Evolutionary conservation across 495 filamentous ascomycete genomes (phyloP), one percentile per base, ranked within the genome.

Genomic region (Penicillium cinerascens): DNA sequence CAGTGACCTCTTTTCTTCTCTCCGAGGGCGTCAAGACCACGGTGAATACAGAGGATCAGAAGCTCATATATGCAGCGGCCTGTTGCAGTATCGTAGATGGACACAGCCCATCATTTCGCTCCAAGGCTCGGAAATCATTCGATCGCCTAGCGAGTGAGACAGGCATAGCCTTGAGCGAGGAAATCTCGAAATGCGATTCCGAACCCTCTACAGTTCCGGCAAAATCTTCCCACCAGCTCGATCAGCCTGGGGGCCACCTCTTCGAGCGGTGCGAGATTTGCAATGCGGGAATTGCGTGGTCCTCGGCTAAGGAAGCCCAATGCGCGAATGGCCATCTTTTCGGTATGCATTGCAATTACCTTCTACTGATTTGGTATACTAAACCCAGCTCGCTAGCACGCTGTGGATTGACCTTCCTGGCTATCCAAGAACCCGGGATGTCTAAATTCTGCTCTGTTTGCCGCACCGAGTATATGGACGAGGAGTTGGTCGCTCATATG

Each of bases 371-470:
- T 15, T 42, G n/a, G n/a, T 15, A 10, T 20, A 18, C 18, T 11
- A 10, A 45, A 5, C 7, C 17, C 6, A 7, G n/a, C 40, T 20
- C 15, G 23, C 35, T 58, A 81, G 79, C 66, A n/a, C 73, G 82
- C 29, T 85, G 82, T 61, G 72, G 65, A 22, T 50, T 85, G 37
- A 81, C 76, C 2, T 78, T 79, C 37, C 48, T 82, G 39, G 67
- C 79, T 6, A 80, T 85, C 6, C 76, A 82, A 60, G 72, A 74
- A 42, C 81, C 82, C 29, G 75, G 75, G 0, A 60, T 77, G 13
- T 78, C 79, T 7, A 83, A 82, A 54, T 74, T 72, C 49, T 85
- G 82, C 59, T 73, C 72, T 7, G 44, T 60, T 11, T 85, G 82
- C 56, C 60, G 59, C 6, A 70, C 52, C 13, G 70, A 79, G 47